Evolutionary conservation across 352 stramenopile genomes (phyloP).

Genomic region (Phytopythium sindhum): DNA sequence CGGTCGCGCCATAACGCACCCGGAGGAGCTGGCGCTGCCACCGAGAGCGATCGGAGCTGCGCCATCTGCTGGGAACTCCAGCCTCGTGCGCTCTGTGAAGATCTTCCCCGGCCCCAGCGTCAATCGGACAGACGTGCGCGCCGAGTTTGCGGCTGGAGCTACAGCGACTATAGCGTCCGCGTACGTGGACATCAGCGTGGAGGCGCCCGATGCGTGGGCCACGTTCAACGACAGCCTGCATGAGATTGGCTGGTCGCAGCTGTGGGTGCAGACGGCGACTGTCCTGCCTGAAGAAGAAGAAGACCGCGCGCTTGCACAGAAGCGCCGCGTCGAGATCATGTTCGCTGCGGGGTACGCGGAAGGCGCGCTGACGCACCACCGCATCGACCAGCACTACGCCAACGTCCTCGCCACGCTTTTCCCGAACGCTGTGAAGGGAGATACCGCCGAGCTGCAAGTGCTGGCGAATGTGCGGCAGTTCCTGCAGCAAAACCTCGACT

Average conservation of each 20-base stretch:
- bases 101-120: slow-evolving; percentile 2
- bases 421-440: slow-evolving; percentile 13
- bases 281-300: slow-evolving; percentile 18
- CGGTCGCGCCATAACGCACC: background rate
- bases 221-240: slow-evolving; percentile 55
- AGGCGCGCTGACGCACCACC: slow-evolving; percentile 52
- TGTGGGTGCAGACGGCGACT: slow-evolving; percentile 41
- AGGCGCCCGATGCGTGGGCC: slow-evolving; percentile 26
- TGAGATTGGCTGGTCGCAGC: slow-evolving; percentile 45
- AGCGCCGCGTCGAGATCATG: slow-evolving; percentile 31
- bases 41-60: background rate
- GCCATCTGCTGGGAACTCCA: background rate
- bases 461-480: slow-evolving; percentile 29
- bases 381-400: slow-evolving; percentile 60
- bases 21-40: background rate
- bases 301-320: slow-evolving; percentile 2
- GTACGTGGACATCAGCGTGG: no score
- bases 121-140: background rate
- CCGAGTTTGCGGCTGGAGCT: slow-evolving; percentile 2
- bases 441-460: slow-evolving; percentile 25
- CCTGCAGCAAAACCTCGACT: slow-evolving; percentile 40
- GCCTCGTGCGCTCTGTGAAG: slow-evolving; percentile 4
- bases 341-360: slow-evolving; percentile 60
- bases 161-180: background rate
- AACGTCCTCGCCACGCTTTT: slow-evolving; percentile 57